These are phyloP conservation scores for Penicillium sp. DNA, from an alignment of 2,329 filamentous ascomycete genomes.

Conservation along the genomic window DNA sequence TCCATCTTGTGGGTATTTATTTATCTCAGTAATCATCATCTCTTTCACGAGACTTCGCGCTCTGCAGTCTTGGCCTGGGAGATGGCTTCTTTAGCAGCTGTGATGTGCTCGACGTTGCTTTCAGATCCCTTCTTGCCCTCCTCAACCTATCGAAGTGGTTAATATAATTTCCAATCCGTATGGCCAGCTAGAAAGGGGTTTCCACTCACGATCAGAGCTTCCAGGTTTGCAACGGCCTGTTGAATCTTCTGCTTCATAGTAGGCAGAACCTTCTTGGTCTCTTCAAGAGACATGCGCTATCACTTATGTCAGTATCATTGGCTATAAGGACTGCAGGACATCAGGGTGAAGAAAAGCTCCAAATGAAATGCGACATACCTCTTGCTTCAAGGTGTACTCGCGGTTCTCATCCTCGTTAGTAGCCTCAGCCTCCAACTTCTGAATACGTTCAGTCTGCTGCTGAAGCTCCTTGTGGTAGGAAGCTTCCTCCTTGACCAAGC, in stretches of 20 bases:
- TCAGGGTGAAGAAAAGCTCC: background rate
- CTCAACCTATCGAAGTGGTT: conserved; percentile 30
- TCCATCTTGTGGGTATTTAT: conserved; percentile 12
- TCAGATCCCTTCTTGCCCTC: conserved; percentile 40
- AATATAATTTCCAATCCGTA: background rate
- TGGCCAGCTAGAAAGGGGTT: background rate
- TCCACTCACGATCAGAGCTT: conserved; percentile 68
- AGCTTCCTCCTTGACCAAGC: conserved; percentile 85
- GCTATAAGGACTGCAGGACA: background rate
- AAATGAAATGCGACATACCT: conserved; percentile 54
- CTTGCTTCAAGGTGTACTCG: conserved; percentile 76
- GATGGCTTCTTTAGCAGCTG: conserved; percentile 43
- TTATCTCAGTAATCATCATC: background rate
- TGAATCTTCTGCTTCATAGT: conserved; percentile 67
- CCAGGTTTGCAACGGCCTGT: conserved; percentile 67
- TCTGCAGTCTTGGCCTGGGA: conserved; percentile 38
- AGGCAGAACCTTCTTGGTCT: conserved; percentile 80
- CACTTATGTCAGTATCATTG: conserved; percentile 10
- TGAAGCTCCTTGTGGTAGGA: conserved; percentile 84
- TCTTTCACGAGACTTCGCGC: conserved; percentile 37
- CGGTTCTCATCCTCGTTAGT: conserved; percentile 73
- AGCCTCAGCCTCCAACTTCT: conserved; percentile 62
- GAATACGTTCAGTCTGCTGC: conserved; percentile 68
- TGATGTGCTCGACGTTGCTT: conserved; percentile 42
- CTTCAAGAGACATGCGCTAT: conserved; percentile 74